Evolutionary conservation across 164 flowering plant species (phyloP), one percentile per base, ranked within the genome.

Genomic region (Dillenia suffruticosa): DNA sequence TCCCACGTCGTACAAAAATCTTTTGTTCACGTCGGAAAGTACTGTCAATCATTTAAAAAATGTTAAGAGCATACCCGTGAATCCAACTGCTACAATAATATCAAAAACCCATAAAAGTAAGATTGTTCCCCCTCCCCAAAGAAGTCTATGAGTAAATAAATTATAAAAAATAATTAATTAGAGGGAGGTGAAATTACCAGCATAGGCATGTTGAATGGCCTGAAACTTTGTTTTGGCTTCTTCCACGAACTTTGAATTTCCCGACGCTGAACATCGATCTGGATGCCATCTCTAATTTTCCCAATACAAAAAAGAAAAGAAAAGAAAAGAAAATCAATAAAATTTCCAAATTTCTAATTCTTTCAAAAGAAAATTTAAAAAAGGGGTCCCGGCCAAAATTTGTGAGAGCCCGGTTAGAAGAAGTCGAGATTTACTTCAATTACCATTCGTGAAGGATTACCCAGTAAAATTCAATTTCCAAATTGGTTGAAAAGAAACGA

Each of bases 191-290:
- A 9, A 67, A 58, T 61, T 78, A 90, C 98, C 98, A 47, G 98
- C 83, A 81, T 94, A 94, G 47, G 98, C 98, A 61, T 87, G 81
- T 49, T 94, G 98, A 17, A 94, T 83, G n/a, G 83, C 76, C 70
- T 94, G 98, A 63, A 94, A 94, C 58, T 83, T 94, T 79, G 79
- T 81, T 84, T 94, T 94, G 1, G 96, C 78, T 71, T 90, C 95
- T 60, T 94, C 97, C 16, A 81, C 82, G 60, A 72, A 77, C 75
- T 73, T 87, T 5, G 82, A 69, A 72, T 80, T 77, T 22, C 94
- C 98, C 7, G 88, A 73, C 8, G 88, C 77, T 12, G 90, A 79
- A 63, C 87, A 89, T 8, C 97, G 87, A 80, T 90, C 98, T 16
- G 98, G 98, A 51, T 94, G 98, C 97, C 97, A 94, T 76, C 77